Evolutionary conservation across 805 yeast species (phyloP).

Genomic region (Zygosaccharomyces kombuchaensis): DNA sequence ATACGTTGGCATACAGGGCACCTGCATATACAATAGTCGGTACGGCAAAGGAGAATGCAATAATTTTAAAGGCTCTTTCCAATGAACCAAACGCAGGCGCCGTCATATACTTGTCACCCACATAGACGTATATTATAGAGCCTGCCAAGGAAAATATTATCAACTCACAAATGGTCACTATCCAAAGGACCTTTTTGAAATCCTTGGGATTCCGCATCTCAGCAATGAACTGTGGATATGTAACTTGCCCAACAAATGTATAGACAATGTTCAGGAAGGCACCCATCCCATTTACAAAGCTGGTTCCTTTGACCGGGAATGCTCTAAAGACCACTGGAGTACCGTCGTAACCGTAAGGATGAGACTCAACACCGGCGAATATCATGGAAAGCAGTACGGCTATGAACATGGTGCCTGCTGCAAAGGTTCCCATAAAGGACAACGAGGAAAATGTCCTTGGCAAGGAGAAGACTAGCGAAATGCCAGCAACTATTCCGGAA

Average conservation of each 20-base stretch:
- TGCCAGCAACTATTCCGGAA: conserved; percentile 44
- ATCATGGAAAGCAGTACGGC: conserved; percentile 50
- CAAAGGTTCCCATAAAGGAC: conserved; percentile 48
- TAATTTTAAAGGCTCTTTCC: conserved; percentile 43
- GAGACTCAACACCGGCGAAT: conserved; percentile 50
- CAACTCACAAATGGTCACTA: conserved; percentile 49
- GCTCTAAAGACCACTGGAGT: conserved; percentile 42
- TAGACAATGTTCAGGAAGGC: conserved; percentile 57
- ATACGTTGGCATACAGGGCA: conserved; percentile 50
- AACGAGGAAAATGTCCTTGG: conserved; percentile 54
- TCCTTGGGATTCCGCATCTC: conserved; percentile 57
- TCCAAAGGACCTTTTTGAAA: conserved; percentile 51
- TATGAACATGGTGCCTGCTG: conserved; percentile 54
- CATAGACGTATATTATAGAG: conserved; percentile 54
- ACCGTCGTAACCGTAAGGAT: conserved; percentile 42
- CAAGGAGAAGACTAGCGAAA: conserved; percentile 48
- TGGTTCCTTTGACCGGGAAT: conserved; percentile 52
- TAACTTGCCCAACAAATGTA: conserved; percentile 61
- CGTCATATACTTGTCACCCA: conserved; percentile 49
- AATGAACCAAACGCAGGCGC: conserved; percentile 60
- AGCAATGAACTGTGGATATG: conserved; percentile 57
- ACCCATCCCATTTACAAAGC: conserved; percentile 49
- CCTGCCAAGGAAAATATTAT: conserved; percentile 51
- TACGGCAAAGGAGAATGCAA: conserved; percentile 56
- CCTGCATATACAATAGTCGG: conserved; percentile 58